Percentiles rank a stretch among this genome's conserved stretches.
These are phyloP conservation scores for Rossbeevera mucosa DNA, from an alignment of 768 basidiomycete genomes.

Conservation along the genomic window DNA sequence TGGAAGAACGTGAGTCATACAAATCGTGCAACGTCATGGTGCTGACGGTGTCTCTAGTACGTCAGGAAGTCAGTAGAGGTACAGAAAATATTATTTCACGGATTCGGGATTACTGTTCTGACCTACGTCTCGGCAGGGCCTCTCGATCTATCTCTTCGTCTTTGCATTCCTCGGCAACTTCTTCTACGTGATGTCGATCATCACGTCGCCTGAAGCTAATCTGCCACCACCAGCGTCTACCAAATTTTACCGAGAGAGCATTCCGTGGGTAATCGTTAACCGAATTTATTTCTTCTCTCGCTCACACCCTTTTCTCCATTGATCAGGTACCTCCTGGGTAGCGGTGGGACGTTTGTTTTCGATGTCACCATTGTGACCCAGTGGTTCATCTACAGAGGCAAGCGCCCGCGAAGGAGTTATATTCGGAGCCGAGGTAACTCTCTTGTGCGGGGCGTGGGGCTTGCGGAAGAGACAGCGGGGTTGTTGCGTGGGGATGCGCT, in stretches of 20 bases:
- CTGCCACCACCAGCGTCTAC: slow-evolving; percentile 56
- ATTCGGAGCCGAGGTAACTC: slow-evolving; percentile 27
- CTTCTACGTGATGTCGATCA: slow-evolving; percentile 88
- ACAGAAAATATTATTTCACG: slow-evolving; percentile 3
- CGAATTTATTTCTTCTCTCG: neutral
- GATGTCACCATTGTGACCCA: slow-evolving; percentile 90
- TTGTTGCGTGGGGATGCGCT: slow-evolving; percentile 42
- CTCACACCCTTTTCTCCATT: neutral
- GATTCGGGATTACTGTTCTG: slow-evolving; percentile 5
- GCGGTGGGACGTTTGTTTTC: slow-evolving; percentile 88
- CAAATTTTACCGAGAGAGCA: slow-evolving; percentile 70
- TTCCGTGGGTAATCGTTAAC: slow-evolving; percentile 59
- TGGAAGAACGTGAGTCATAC: slow-evolving; percentile 88
- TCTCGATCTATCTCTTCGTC: slow-evolving; percentile 90
- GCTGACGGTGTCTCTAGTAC: slow-evolving; percentile 45
- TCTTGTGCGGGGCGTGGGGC: slow-evolving; percentile 21
- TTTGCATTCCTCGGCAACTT: slow-evolving; percentile 92
- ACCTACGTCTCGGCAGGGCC: slow-evolving; percentile 49
- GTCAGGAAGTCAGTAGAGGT: slow-evolving; percentile 88
- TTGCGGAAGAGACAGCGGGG: slow-evolving; percentile 48
- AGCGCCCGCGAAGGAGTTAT: slow-evolving; percentile 31
- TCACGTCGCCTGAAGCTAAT: slow-evolving; percentile 65
- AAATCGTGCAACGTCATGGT: neutral
- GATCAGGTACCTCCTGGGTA: slow-evolving; percentile 79
- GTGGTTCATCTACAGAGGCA: slow-evolving; percentile 68